phyloP scores from a whole-genome alignment of 345 rosid species.

The Populus nigra region DNA sequence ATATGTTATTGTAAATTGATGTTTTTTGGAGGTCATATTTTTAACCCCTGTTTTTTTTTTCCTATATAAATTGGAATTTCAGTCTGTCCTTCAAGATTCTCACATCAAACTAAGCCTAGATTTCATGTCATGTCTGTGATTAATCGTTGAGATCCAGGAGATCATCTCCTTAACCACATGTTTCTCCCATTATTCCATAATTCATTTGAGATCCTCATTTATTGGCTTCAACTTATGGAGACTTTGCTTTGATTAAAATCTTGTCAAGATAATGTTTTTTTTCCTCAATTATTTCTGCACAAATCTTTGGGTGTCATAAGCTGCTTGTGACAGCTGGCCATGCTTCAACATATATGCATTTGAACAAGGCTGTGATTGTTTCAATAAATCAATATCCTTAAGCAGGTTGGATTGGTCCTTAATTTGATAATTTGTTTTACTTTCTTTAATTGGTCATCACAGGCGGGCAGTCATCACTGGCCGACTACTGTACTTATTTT shows the following conservation, averaged over 20 bases:
- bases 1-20: neutral
- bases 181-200: neutral
- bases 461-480: slow-evolving; percentile 98
- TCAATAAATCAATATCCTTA: neutral
- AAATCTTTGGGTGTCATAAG: neutral
- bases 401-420: slow-evolving; percentile 1
- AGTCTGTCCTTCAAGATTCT: neutral
- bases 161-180: neutral
- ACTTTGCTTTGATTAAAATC: neutral
- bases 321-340: neutral
- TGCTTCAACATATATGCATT: neutral
- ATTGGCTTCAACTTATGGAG: neutral
- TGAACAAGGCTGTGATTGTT: neutral
- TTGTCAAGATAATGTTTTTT: neutral
- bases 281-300: neutral
- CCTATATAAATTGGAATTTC: neutral
- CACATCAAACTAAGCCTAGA: neutral
- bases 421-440: neutral
- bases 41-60: neutral
- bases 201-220: neutral
- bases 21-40: neutral
- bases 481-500: slow-evolving; percentile 96
- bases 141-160: neutral
- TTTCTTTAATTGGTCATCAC: slow-evolving; percentile 28
- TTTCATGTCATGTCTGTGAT: neutral